Conservation (phyloP, 768 basidiomycete genomes). For the Paxillus ammoniavirescens region DNA sequence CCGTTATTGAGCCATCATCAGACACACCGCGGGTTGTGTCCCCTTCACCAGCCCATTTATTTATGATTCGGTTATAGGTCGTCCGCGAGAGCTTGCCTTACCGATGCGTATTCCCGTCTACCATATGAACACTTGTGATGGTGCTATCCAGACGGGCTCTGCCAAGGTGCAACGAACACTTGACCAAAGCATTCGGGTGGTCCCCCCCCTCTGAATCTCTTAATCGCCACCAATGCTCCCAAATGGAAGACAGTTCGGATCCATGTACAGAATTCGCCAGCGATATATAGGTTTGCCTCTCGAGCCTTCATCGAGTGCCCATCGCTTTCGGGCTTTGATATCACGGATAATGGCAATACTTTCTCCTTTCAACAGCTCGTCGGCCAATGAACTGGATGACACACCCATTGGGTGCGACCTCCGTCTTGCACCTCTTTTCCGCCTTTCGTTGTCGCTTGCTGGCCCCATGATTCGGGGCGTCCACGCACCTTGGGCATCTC, state of each 20-base stretch:
- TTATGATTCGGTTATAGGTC: too few relatives aligned
- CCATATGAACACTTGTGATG: constrained; percentile 17
- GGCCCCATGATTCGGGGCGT: constrained; percentile 17
- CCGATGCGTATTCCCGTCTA: too few relatives aligned
- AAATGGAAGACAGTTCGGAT: constrained; percentile 23
- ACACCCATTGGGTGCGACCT: too few relatives aligned
- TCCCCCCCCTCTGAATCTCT: constrained; percentile 22
- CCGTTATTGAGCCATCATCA: too few relatives aligned
- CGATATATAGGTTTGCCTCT: constrained; percentile 11
- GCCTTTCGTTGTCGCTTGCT: constrained; percentile 19
- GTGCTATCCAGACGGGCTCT: constrained; percentile 18
- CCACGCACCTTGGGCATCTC: constrained; percentile 15
- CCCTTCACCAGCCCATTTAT: too few relatives aligned
- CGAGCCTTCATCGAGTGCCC: constrained; percentile 12
- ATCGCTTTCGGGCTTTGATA: constrained; percentile 14
- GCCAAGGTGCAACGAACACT: constrained; percentile 16
- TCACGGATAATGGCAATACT: constrained; percentile 19
- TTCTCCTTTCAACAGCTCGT: constrained; percentile 3
- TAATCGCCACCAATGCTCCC: constrained; percentile 9
- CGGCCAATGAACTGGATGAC: constrained; percentile 1
- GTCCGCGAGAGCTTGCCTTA: too few relatives aligned
- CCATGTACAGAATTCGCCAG: background rate
- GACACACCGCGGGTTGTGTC: too few relatives aligned
- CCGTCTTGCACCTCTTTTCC: constrained; percentile 11
- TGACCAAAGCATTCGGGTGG: constrained; percentile 23